Conservation (phyloP, 805 yeast species). For the Candida suzukii region DNA sequence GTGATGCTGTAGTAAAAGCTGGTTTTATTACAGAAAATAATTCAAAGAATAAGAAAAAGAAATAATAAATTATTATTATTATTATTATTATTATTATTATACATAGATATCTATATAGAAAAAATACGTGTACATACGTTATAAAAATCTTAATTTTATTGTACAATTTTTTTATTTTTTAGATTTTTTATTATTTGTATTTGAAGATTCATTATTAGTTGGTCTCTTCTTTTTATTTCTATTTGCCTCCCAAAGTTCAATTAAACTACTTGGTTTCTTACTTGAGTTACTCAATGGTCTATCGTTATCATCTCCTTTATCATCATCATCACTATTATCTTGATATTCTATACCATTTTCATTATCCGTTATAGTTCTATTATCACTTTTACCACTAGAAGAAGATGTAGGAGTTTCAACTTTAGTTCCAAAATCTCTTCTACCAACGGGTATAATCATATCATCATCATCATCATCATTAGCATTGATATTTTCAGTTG, state of each 20-base stretch:
- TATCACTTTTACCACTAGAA: neutral
- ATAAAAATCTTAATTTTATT: neutral
- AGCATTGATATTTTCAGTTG: neutral
- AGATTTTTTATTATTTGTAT: neutral
- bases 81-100: neutral
- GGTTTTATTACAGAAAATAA: conserved; percentile 31
- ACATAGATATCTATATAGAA: neutral
- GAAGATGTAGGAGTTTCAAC: conserved; percentile 12
- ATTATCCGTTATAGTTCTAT: conserved; percentile 4
- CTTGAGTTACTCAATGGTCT: neutral
- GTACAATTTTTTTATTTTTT: neutral
- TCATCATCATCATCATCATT: neutral
- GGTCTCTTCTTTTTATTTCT: conserved; percentile 2
- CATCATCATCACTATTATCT: conserved; percentile 13
- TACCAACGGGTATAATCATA: conserved; percentile 12
- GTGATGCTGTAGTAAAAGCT: conserved; percentile 74
- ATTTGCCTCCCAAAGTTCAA: conserved; percentile 7
- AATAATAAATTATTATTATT: conserved; percentile 12
- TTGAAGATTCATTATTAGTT: neutral
- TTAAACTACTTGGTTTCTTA: conserved; percentile 4
- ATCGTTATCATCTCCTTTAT: conserved; percentile 8
- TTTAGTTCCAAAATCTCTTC: conserved; percentile 22
- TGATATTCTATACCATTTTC: conserved; percentile 3
- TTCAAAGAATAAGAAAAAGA: conserved; percentile 16
- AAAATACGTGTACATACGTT: neutral